A percentile compares a stretch with the other conserved stretches of the same genome.
These are phyloP conservation scores for Alternaria novae-zelandiae DNA, from an alignment of 2,329 filamentous ascomycete genomes.

Conservation along the genomic window DNA sequence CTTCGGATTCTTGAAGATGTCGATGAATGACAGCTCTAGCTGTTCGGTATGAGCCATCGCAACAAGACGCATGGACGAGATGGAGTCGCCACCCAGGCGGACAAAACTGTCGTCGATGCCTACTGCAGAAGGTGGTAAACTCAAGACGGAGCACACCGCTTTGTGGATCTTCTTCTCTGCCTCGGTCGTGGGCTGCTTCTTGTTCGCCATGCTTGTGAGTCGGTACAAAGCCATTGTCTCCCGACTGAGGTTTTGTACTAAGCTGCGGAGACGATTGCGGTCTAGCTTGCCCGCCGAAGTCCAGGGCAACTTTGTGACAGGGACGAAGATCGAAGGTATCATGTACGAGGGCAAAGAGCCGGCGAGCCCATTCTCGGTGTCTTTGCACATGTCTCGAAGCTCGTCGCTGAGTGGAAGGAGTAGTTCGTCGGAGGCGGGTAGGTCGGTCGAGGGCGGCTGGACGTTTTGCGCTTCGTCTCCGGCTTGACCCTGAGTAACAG, in stretches of 20 bases:
- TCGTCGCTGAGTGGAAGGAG: constrained; percentile 37
- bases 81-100: constrained; percentile 40
- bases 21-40: constrained; percentile 37
- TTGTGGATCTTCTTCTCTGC: constrained; percentile 41
- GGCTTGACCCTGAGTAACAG: constrained; percentile 20
- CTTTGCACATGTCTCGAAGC: constrained; percentile 36
- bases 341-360: constrained; percentile 42
- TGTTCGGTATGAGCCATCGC: constrained; percentile 35
- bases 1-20: constrained; percentile 42
- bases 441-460: constrained; percentile 25
- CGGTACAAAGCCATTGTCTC: constrained; percentile 40
- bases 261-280: constrained; percentile 35
- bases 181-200: constrained; percentile 34
- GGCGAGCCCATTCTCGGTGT: constrained; percentile 37
- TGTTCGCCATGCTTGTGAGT: constrained; percentile 34
- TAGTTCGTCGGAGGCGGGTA: constrained; percentile 34
- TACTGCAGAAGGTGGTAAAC: constrained; percentile 30
- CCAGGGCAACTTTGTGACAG: constrained; percentile 41
- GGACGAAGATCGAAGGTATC: constrained; percentile 44
- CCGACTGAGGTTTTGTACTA: constrained; percentile 36
- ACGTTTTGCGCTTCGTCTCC: constrained; percentile 6
- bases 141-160: constrained; percentile 38
- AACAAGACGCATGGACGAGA: constrained; percentile 42
- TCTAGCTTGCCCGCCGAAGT: constrained; percentile 43
- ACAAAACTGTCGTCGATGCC: constrained; percentile 45